Percentiles rank a stretch among this genome's conserved stretches.
Evolutionary conservation across 1,284 basidiomycete species (phyloP).

Genomic region (Inonotus obliquus): DNA sequence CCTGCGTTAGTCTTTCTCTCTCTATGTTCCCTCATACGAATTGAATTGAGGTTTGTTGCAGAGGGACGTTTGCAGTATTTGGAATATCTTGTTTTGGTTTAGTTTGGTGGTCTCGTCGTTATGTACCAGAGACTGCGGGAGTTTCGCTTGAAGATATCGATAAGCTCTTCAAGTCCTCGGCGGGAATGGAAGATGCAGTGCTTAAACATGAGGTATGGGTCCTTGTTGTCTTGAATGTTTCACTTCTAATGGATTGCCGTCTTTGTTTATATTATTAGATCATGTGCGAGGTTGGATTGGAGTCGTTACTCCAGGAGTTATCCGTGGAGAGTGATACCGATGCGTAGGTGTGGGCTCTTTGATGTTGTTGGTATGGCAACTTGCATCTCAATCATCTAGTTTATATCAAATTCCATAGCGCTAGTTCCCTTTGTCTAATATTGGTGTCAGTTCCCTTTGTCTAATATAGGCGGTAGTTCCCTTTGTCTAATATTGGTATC

Average conservation of each 20-base stretch:
- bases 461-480: too few relatives aligned
- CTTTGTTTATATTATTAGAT: constrained; percentile 1
- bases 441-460: too few relatives aligned
- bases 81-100: constrained; percentile 57
- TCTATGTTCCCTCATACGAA: background rate
- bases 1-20: constrained; percentile 42
- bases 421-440: too few relatives aligned
- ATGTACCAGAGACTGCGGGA: constrained; percentile 74
- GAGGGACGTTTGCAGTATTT: constrained; percentile 67
- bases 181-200: constrained; percentile 46
- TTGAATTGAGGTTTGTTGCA: constrained; percentile 24
- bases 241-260: background rate
- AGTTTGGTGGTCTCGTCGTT: constrained; percentile 62
- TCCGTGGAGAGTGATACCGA: background rate
- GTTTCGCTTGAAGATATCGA: constrained; percentile 77
- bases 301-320: constrained; percentile 9
- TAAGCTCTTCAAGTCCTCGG: constrained; percentile 54
- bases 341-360: background rate
- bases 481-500: too few relatives aligned
- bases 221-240: background rate
- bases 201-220: constrained; percentile 44
- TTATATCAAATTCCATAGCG: too few relatives aligned
- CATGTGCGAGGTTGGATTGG: constrained; percentile 9
- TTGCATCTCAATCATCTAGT: too few relatives aligned
- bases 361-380: too few relatives aligned